Evolutionary conservation across 331 rosid genomes (phyloP), one percentile per base, ranked within the genome.

Genomic region (Dryas integrifolia): DNA sequence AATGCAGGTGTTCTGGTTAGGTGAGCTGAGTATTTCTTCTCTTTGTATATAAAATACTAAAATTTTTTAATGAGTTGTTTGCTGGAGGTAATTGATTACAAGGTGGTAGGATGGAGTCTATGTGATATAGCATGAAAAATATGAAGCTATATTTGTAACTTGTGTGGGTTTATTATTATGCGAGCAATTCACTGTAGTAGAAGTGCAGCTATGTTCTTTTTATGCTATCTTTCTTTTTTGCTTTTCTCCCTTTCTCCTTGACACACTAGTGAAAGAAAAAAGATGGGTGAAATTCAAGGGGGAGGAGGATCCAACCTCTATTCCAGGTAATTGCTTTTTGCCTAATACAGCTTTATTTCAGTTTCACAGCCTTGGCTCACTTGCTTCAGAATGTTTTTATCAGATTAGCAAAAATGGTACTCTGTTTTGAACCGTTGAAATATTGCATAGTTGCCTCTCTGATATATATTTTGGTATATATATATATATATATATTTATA

Each of bases 211-310:
- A 83, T 81, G 77, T 18, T 77, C 46, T 52, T 63, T 15, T 5
- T 51, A 1, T 38, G 65, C 24, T 41, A 5, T 48, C 10, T 59
- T 10, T 67, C 12, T 10, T 7, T 30, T 30, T 67, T 24, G 38
- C 0, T 47, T 38, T 76, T 49, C 39, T 61, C 51, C 15, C 21
- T 9, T 4, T 63, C 50, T 30, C 35, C n/a, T 65, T 77, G 69
- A 66, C 73, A 73, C 78, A 58, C 61, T 30, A 91, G 99, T 88
- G 93, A 95, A 95, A 82, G 97, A 95, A 82, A 92, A 95, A 81
- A 89, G 99, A 79, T 95, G 99, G 99, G 96, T 88, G 79, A 18
- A 84, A 24, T 92, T 95, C 78, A 89, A 88, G 88, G 92, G 92
- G 43, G 99, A 95, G 80, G 92, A 84, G 5, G 99, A 95, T 77